These are phyloP conservation scores for Monosporascus sp. DNA, from an alignment of 2,329 filamentous ascomycete genomes.

Conservation along the genomic window DNA sequence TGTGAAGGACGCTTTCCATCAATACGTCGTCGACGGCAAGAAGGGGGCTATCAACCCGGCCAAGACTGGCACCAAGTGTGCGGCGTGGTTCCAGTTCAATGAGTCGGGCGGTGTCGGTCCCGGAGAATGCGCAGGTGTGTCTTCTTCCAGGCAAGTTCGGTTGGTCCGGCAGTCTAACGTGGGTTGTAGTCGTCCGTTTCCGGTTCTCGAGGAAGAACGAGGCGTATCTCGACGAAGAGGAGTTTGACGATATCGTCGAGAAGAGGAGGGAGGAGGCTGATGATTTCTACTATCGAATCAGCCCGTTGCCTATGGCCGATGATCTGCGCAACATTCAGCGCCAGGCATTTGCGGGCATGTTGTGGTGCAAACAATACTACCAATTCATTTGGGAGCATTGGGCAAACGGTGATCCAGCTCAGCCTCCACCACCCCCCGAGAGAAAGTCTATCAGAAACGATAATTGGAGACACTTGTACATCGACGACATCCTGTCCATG, in stretches of 20 bases:
- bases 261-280: slow-evolving; percentile 83
- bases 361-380: slow-evolving; percentile 98
- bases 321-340: slow-evolving; percentile 92
- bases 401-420: slow-evolving; percentile 87
- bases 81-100: slow-evolving; percentile 88
- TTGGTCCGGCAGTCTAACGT: slow-evolving; percentile 7
- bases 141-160: slow-evolving; percentile 42
- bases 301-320: slow-evolving; percentile 86
- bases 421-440: slow-evolving; percentile 76
- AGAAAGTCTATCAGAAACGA: slow-evolving; percentile 79
- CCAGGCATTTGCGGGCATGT: slow-evolving; percentile 92
- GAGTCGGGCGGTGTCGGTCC: slow-evolving; percentile 81
- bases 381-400: slow-evolving; percentile 97
- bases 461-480: slow-evolving; percentile 90
- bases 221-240: slow-evolving; percentile 82
- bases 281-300: slow-evolving; percentile 92
- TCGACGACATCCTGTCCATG: slow-evolving; percentile 95
- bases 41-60: slow-evolving; percentile 77
- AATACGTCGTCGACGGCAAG: slow-evolving; percentile 76
- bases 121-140: slow-evolving; percentile 81
- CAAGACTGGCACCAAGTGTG: slow-evolving; percentile 77
- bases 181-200: slow-evolving; percentile 71
- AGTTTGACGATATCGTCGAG: slow-evolving; percentile 87
- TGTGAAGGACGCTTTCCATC: slow-evolving; percentile 94
- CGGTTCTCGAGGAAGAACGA: slow-evolving; percentile 72